These are phyloP conservation scores for Karstenula rhodostoma DNA, from an alignment of 2,329 filamentous ascomycete genomes.

Conservation along the genomic window DNA sequence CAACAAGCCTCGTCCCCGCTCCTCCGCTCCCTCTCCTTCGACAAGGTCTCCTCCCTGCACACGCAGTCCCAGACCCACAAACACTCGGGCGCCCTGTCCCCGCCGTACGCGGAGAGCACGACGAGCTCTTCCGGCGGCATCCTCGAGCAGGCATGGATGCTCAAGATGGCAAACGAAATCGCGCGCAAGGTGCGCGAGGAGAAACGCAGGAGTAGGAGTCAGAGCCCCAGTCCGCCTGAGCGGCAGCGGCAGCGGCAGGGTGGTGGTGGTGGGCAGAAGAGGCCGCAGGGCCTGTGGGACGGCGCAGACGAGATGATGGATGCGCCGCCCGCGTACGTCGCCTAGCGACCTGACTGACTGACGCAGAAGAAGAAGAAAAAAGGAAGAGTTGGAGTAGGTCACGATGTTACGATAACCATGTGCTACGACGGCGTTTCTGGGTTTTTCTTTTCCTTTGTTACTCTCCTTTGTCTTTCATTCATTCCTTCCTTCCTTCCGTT, in stretches of 20 bases:
- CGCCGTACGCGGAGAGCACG: slow-evolving; percentile 34
- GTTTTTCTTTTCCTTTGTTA: not conserved
- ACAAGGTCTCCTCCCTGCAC: slow-evolving; percentile 38
- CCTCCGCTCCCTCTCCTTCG: slow-evolving; percentile 46
- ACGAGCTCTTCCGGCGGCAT: slow-evolving; percentile 58
- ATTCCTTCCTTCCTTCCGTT: no score
- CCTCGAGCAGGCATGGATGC: slow-evolving; percentile 83
- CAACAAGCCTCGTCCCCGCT: slow-evolving; percentile 47
- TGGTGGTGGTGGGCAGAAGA: no score
- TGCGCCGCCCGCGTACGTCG: slow-evolving; percentile 46
- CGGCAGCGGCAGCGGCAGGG: slow-evolving; percentile 8
- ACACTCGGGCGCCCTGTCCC: slow-evolving; percentile 25
- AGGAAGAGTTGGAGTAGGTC: not conserved
- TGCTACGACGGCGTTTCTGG: not conserved
- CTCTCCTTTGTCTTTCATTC: not conserved
- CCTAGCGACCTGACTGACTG: slow-evolving; percentile 25
- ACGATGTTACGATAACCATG: not conserved
- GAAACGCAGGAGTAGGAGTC: slow-evolving; percentile 59
- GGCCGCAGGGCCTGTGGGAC: slow-evolving; percentile 31
- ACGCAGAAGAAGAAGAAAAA: slow-evolving; percentile 2
- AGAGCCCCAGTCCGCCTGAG: slow-evolving; percentile 13
- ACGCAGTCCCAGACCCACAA: slow-evolving; percentile 27
- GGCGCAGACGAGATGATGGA: slow-evolving; percentile 37
- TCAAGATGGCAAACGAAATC: slow-evolving; percentile 94
- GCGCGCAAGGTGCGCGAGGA: slow-evolving; percentile 87